These are phyloP conservation scores for Sphaerulina musiva DNA, from an alignment of 2,329 filamentous ascomycete genomes.

Conservation along the genomic window DNA sequence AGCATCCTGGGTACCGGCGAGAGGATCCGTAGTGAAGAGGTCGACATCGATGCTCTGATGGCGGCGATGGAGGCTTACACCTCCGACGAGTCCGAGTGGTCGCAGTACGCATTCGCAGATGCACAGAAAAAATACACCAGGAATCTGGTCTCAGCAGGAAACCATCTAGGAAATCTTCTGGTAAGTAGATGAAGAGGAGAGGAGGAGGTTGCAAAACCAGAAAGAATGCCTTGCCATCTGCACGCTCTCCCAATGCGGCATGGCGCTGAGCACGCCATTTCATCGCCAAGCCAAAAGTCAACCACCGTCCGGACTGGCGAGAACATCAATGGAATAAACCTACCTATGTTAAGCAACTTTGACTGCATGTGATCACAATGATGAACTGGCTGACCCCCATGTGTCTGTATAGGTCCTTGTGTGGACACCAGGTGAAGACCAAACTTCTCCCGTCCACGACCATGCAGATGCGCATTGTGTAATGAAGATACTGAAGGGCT, in stretches of 20 bases:
- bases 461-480: constrained; percentile 74
- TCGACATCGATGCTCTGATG: constrained; percentile 66
- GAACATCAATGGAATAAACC: not conserved
- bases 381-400: not conserved
- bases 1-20: constrained; percentile 70
- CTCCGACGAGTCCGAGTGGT: constrained; percentile 65
- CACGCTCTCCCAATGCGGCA: constrained; percentile 1
- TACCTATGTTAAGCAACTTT: not conserved
- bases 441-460: constrained; percentile 79
- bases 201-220: not conserved
- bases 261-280: constrained; percentile 15
- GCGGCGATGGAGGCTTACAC: constrained; percentile 67
- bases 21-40: constrained; percentile 72
- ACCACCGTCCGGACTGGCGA: not conserved
- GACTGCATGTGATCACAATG: not conserved
- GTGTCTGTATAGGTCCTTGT: constrained; percentile 56
- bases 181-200: constrained; percentile 40
- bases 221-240: not conserved
- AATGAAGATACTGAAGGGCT: constrained; percentile 79
- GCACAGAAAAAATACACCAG: constrained; percentile 67
- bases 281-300: not conserved
- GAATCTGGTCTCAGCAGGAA: constrained; percentile 84
- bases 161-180: constrained; percentile 65
- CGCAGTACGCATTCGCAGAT: constrained; percentile 67
- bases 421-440: constrained; percentile 66